phyloP scores from a whole-genome alignment of 257 asterid species.

The Solanum pinnatisectum region DNA sequence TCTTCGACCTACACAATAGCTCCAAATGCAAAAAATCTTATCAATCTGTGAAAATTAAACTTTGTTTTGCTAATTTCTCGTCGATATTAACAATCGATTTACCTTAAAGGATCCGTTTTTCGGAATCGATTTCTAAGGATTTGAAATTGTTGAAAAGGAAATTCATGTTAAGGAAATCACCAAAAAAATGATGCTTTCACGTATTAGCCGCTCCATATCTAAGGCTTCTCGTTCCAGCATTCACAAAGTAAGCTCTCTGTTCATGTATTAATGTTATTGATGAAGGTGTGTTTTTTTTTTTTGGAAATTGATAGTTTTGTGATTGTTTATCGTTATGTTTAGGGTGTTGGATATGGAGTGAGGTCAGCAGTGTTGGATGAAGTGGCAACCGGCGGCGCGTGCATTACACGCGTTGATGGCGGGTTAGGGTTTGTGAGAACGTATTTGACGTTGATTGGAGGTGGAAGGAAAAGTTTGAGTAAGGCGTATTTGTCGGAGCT shows the following conservation, averaged over 20 bases:
- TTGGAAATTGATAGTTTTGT: neutral
- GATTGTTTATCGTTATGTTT: neutral
- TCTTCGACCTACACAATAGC: neutral
- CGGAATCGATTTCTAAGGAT: neutral
- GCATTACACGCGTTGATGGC: conserved; percentile 13
- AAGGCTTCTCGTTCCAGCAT: conserved; percentile 30
- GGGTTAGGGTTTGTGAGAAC: conserved; percentile 38
- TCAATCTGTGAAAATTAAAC: neutral
- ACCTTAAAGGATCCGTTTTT: neutral
- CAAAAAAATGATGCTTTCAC: conserved; percentile 36
- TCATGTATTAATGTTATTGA: neutral
- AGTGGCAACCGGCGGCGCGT: conserved; percentile 12
- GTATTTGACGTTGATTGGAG: conserved; percentile 44
- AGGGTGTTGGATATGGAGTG: conserved; percentile 22
- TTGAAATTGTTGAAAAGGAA: neutral
- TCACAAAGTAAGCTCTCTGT: conserved; percentile 21
- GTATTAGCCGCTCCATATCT: conserved; percentile 39
- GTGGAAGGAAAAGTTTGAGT: conserved; percentile 22
- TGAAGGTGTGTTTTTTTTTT: neutral
- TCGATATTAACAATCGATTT: neutral
- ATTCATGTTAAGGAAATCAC: conserved; percentile 18
- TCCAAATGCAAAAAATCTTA: neutral
- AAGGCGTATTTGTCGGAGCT: conserved; percentile 14
- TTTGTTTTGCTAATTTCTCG: neutral
- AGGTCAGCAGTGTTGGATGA: conserved; percentile 24